A percentile compares a stretch with the other conserved stretches of the same genome.
Evolutionary conservation across 2,329 filamentous ascomycete genomes (phyloP).

Genomic region (Aureobasidium leucospermi): DNA sequence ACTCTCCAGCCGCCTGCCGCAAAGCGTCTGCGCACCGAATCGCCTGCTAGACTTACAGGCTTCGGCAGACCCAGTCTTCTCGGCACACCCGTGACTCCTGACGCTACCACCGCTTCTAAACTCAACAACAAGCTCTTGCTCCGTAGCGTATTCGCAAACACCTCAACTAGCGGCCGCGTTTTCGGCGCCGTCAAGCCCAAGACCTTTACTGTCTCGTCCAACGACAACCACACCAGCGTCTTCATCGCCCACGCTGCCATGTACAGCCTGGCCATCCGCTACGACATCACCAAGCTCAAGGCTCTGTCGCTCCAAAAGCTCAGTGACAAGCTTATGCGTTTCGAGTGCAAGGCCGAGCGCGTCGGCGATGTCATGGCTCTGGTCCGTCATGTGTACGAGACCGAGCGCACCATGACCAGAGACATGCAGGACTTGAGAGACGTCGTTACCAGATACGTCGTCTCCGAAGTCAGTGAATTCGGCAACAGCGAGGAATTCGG

Average conservation of each 20-base stretch:
- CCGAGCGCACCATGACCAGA: neutral
- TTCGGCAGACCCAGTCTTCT: neutral
- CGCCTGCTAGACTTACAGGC: neutral
- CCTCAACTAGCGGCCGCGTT: neutral
- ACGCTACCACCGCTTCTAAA: neutral
- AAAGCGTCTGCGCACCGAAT: conserved; percentile 1
- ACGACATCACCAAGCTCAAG: neutral
- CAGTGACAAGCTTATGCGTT: neutral
- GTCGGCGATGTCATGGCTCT: neutral
- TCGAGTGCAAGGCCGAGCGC: neutral
- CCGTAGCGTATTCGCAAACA: neutral
- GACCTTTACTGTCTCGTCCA: neutral
- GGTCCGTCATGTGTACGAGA: neutral
- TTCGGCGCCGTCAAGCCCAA: neutral
- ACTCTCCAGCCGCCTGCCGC: neutral
- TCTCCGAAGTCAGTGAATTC: neutral
- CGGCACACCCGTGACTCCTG: neutral
- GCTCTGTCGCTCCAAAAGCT: neutral
- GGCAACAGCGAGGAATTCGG: neutral
- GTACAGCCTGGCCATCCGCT: neutral
- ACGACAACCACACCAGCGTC: conserved; percentile 9
- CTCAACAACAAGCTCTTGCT: neutral
- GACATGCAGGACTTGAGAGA: neutral
- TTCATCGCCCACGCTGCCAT: conserved; percentile 9
- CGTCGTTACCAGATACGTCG: neutral